Evolutionary conservation across 306 rosid genomes (phyloP).

Genomic region (Casuarina glauca): DNA sequence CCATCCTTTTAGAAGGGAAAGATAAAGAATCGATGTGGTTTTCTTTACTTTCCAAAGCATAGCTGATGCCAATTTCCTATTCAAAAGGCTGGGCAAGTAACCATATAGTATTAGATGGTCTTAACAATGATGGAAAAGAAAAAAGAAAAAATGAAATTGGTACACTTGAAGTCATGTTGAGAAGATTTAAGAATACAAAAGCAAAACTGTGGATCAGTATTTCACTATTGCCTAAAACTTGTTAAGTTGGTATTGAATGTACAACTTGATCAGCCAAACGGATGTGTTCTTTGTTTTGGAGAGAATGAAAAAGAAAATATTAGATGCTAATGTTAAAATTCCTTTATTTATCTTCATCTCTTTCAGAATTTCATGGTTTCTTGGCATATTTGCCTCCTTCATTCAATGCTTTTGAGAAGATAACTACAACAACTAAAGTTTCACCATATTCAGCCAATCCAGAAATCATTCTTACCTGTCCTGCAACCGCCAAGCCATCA

Average conservation of each 20-base stretch:
- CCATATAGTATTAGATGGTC: not conserved
- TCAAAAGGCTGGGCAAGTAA: not conserved
- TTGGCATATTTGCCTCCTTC: slow-evolving; percentile 4
- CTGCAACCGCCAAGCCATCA: slow-evolving; percentile 96
- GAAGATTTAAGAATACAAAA: not conserved
- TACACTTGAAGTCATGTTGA: not conserved
- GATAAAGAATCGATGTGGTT: not conserved
- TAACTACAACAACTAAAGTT: not conserved
- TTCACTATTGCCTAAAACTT: not conserved
- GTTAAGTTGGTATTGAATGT: not conserved
- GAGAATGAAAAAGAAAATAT: not conserved
- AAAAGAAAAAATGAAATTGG: not conserved
- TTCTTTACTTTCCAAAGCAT: not conserved
- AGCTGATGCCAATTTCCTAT: not conserved
- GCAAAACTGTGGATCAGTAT: not conserved
- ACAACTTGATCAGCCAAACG: not conserved
- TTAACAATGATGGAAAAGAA: not conserved
- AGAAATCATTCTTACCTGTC: slow-evolving; percentile 63
- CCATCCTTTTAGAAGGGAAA: not conserved
- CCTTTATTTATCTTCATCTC: not conserved
- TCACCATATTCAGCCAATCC: not conserved
- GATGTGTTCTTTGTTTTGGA: not conserved
- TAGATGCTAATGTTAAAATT: not conserved
- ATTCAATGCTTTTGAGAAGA: slow-evolving; percentile 9
- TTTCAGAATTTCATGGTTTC: not conserved